Percentiles rank a stretch among this genome's conserved stretches.
These are phyloP conservation scores for Apiotrichum montevideense DNA, from an alignment of 1,284 basidiomycete genomes.

Conservation along the genomic window DNA sequence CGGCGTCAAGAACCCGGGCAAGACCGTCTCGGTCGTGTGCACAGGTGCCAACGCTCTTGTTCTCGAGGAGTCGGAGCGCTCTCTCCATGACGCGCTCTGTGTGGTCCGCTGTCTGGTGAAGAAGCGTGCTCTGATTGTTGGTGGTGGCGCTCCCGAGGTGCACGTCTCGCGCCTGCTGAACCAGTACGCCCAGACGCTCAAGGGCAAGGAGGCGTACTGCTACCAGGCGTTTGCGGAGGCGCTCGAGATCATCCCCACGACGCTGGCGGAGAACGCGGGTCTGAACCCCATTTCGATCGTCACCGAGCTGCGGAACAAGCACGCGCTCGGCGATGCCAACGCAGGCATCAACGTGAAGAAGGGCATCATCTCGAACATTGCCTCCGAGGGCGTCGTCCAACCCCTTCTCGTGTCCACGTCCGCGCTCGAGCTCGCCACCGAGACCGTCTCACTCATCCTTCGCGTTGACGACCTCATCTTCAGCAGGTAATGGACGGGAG, in stretches of 20 bases:
- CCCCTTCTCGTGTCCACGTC: constrained; percentile 92
- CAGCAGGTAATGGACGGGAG: neutral
- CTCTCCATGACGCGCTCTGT: constrained; percentile 95
- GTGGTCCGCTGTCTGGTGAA: constrained; percentile 98
- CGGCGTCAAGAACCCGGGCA: constrained; percentile 90
- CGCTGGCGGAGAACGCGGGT: constrained; percentile 96
- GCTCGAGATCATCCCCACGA: constrained; percentile 95
- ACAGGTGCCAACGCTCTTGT: constrained; percentile 92
- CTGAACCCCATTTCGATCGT: constrained; percentile 98
- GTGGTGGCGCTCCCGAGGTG: constrained; percentile 97
- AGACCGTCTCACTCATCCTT: constrained; percentile 92
- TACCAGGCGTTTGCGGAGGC: constrained; percentile 98
- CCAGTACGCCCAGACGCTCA: constrained; percentile 87
- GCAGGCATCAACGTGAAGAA: constrained; percentile 98
- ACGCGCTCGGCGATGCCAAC: constrained; percentile 87
- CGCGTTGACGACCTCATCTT: constrained; percentile 75
- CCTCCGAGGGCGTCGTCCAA: constrained; percentile 96
- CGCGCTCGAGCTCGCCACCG: constrained; percentile 89
- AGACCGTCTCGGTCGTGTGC: constrained; percentile 91
- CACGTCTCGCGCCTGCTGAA: constrained; percentile 91
- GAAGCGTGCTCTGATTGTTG: constrained; percentile 92
- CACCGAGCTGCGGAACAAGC: constrained; percentile 93
- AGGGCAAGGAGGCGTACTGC: constrained; percentile 98
- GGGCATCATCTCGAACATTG: constrained; percentile 90
- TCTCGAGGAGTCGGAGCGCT: constrained; percentile 94